Evolutionary conservation across 768 basidiomycete genomes (phyloP).

Genomic region (Leucocoprinus birnbaumii): DNA sequence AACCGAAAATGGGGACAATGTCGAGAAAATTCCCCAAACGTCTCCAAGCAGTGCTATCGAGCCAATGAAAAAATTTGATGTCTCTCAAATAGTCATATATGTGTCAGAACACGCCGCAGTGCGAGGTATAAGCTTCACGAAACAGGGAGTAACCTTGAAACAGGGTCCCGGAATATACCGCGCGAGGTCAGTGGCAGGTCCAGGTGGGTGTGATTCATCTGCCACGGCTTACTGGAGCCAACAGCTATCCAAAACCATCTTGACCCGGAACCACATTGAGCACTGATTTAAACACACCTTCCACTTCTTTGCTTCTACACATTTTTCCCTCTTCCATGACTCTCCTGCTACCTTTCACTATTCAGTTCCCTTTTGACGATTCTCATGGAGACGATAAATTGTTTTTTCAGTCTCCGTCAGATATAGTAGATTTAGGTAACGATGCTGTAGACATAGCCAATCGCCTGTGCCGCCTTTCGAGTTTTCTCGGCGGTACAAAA

Average conservation of each 20-base stretch:
- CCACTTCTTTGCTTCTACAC: constrained; percentile 14
- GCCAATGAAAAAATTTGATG: constrained; percentile 5
- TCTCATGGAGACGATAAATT: constrained; percentile 12
- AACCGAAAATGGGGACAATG: constrained; percentile 1
- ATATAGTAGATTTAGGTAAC: constrained; percentile 21
- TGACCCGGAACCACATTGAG: constrained; percentile 3
- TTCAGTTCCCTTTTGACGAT: background rate
- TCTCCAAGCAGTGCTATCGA: constrained; percentile 3
- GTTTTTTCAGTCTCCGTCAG: background rate
- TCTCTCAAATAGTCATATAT: background rate
- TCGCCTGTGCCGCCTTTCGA: constrained; percentile 25
- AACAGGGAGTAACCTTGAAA: constrained; percentile 20
- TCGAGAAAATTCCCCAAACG: constrained; percentile 13
- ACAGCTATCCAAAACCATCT: constrained; percentile 12
- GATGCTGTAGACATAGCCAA: constrained; percentile 25
- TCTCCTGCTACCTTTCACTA: constrained; percentile 10
- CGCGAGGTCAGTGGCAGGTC: constrained; percentile 22
- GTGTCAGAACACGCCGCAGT: constrained; percentile 2
- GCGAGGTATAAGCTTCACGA: constrained; percentile 6
- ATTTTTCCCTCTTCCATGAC: constrained; percentile 13
- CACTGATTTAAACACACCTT: constrained; percentile 8
- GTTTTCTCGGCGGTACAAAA: constrained; percentile 27
- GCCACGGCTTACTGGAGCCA: constrained; percentile 13
- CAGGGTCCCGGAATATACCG: constrained; percentile 32
- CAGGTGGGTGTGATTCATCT: constrained; percentile 26